Conservation (phyloP, 2,329 filamentous ascomycete species). For the Phialocephala sp. region DNA sequence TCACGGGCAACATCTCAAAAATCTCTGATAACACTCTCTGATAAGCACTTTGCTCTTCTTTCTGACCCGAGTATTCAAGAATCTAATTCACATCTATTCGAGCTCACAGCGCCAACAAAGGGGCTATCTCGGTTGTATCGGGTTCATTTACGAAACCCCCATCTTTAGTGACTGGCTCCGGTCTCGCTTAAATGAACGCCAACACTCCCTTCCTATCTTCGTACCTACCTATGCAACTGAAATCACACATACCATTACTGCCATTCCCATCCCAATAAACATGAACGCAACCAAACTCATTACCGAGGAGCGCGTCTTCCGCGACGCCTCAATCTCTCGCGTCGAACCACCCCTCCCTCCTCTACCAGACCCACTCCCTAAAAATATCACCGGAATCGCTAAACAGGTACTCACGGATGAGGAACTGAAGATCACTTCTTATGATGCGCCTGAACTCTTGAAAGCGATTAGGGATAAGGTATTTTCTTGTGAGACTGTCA, state of each 20-base stretch:
- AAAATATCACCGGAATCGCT: constrained; percentile 28
- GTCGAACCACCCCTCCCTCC: constrained; percentile 26
- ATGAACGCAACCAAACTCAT: constrained; percentile 25
- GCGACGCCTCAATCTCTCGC: constrained; percentile 24
- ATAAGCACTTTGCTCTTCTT: background rate
- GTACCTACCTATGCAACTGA: constrained; percentile 6
- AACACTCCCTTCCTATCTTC: background rate
- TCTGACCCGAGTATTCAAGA: background rate
- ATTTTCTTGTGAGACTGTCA: constrained; percentile 27
- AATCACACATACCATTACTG: background rate
- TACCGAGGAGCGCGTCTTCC: constrained; percentile 23
- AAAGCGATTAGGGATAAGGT: constrained; percentile 21
- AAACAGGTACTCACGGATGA: constrained; percentile 22
- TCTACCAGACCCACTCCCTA: constrained; percentile 23
- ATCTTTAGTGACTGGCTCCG: background rate
- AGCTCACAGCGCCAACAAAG: background rate
- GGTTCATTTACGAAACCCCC: background rate
- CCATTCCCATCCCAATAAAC: background rate
- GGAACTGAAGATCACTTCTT: constrained; percentile 29
- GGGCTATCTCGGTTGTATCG: background rate
- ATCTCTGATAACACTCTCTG: background rate
- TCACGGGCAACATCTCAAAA: no score
- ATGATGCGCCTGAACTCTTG: constrained; percentile 26
- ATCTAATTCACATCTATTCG: background rate
- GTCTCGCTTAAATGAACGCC: background rate